Evolutionary conservation across 2,329 filamentous ascomycete genomes (phyloP), one percentile per base, ranked within the genome.

Genomic region (Fusarium brachygibbosum): DNA sequence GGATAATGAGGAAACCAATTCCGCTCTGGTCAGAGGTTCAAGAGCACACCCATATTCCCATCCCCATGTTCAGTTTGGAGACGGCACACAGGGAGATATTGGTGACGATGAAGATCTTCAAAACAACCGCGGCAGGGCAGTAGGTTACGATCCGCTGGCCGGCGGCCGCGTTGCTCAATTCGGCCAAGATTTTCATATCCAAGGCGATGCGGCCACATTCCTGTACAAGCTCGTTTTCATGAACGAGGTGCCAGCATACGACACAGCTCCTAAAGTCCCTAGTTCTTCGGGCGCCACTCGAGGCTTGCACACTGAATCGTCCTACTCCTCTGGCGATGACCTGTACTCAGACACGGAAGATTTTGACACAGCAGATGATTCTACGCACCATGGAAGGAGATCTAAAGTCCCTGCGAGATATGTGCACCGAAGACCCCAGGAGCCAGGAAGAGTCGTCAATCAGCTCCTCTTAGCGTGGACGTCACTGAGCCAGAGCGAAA

Each of bases 141-240:
- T n/a, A 1, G 56, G 46, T 0, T 66, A 41, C 7, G 52, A 69
- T 51, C 45, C 52, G 1, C 16, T 45, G 0, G 32, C 56, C 6
- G 23, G 23, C 0, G 29, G 50, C 0, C 56, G 32, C 1, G 28
- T 69, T 5, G 42, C 62, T 1, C 52, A 66, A 4, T 62, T 66
- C 4, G 61, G 61, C 1, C 56, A 48, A 14, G n/a, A 55, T 6
- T 69, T 69, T 10, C 66, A 66, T 19, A 14, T 59, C 6, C 40
- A 44, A 3, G 66, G 66, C 2, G 66, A 69, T 29, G 66, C 66
- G 14, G 66, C 66, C 4, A 69, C 62, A 5, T 69, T 69, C 4
- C 17, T 69, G 1, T 69, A 69, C 12, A 66, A 63, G 0, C 23
- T 69, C 0, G 66, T 69, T 0, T 69, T 66, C 10, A n/a, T 58